phyloP scores from a whole-genome alignment of 2,329 filamentous ascomycete species.

The Fusarium oxysporum region DNA sequence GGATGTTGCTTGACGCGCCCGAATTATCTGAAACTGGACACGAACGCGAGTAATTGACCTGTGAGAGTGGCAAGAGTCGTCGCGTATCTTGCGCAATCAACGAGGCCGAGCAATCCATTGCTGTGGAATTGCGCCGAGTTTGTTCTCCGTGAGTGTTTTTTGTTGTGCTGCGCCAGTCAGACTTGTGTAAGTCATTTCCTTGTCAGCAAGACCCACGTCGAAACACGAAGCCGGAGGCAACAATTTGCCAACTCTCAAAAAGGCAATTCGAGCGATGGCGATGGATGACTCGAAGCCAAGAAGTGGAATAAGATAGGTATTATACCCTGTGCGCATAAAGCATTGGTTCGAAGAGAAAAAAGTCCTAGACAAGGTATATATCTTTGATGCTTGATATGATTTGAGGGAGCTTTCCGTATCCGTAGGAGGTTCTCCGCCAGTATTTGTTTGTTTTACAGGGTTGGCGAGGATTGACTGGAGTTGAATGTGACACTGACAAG shows the following conservation, averaged over 20 bases:
- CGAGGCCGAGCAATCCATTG: slow-evolving; percentile 27
- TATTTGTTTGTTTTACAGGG: slow-evolving; percentile 11
- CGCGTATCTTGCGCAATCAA: slow-evolving; percentile 24
- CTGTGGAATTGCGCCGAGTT: slow-evolving; percentile 4
- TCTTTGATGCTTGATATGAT: slow-evolving; percentile 4
- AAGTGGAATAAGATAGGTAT: slow-evolving; percentile 5
- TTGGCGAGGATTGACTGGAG: slow-evolving; percentile 1
- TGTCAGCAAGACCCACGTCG: slow-evolving; percentile 33
- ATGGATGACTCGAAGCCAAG: background rate
- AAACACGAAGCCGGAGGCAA: slow-evolving; percentile 24
- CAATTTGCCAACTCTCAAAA: slow-evolving; percentile 3
- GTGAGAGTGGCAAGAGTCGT: slow-evolving; percentile 33
- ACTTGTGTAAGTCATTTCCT: slow-evolving; percentile 29
- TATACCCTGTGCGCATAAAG: slow-evolving; percentile 11
- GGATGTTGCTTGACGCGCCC: background rate
- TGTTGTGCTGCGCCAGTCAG: slow-evolving; percentile 9
- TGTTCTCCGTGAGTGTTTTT: background rate
- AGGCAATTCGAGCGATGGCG: slow-evolving; percentile 7
- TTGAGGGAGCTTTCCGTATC: slow-evolving; percentile 22
- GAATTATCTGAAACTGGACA: slow-evolving; percentile 5
- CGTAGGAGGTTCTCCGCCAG: slow-evolving; percentile 18
- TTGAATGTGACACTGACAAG: slow-evolving; percentile 29
- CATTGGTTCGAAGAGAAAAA: background rate
- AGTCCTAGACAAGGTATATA: slow-evolving; percentile 1
- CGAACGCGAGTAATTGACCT: slow-evolving; percentile 13